Base-by-base conservation (phyloP, 257 asterid genomes). In the Solanum okadae region DNA sequence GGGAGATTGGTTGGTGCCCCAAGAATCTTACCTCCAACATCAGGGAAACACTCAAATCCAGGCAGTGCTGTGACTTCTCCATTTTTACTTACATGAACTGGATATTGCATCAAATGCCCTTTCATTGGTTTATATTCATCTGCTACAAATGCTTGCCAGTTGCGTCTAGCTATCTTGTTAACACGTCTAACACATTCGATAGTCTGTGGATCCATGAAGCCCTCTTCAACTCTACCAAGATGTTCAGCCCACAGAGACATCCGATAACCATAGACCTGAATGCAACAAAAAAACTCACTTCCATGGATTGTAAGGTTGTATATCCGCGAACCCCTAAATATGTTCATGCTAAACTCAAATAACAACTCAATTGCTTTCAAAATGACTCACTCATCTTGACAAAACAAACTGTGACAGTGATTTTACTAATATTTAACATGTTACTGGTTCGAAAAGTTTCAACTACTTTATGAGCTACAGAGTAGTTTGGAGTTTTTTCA, bases 211-310 rank as follows among this genome's bases (percentile, higher is more conserved):
- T 90, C 88, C 63, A 76, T 90, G 90, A 94, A 93, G 95, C 89
- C 2, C 88, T 71, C 23, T 91, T 91, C 13, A 94, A 72, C 33
- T 75, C 87, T 86, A 49, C 94, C 96, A 35, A 94, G 87, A 79
- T 95, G 98, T 86, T 95, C 98, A 37, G 98, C 93, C 98, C 98
- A 95, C 35, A 95, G 92, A n/a, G 98, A 95, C 96, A 94, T 94
- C 90, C 98, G 86, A 88, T 95, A 95, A 87, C 98, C 98, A 49
- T 93, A 92, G 73, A 95, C 86, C 98, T 95, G 92, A 88, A 87
- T 52, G 70, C 34, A 86, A 16, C 49, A 46, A 18, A 2, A 46
- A 29, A 46, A 16, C 22, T 27, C 40, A 46, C 10, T 42, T 44
- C 7, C 3, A 42, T 15, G 25, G n/a, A 79, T 44, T 79, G 1